Evolutionary conservation across 176 grass and related monocot genomes (phyloP).

Genomic region (Cymbopogon citratus): DNA sequence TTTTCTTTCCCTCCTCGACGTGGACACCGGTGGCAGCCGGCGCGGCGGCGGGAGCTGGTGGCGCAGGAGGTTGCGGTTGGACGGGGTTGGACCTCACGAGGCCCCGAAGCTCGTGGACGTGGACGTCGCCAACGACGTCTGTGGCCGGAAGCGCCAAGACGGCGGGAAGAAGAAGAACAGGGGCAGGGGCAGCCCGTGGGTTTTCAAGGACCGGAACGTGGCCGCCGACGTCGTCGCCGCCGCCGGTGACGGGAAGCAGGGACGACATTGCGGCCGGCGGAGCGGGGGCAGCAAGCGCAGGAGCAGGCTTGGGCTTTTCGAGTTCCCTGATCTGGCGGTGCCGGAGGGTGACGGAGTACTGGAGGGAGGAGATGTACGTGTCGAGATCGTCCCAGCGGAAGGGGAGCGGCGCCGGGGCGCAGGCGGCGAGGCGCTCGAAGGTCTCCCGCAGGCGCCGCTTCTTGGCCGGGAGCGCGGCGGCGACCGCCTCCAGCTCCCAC

Average conservation of each 20-base stretch:
- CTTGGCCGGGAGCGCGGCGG: constrained; percentile 34
- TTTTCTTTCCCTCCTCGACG: neutral
- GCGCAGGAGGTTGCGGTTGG: neutral
- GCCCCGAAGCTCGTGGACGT: neutral
- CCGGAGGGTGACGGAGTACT: constrained; percentile 15
- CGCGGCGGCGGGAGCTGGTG: neutral
- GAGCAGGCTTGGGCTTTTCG: neutral
- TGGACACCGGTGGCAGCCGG: neutral
- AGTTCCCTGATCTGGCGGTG: neutral
- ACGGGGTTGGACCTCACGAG: neutral
- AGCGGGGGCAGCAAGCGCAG: neutral
- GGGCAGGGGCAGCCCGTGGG: neutral
- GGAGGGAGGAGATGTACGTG: constrained; percentile 35
- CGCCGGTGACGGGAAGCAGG: neutral
- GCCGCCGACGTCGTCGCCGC: neutral
- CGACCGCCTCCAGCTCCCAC: constrained; percentile 28
- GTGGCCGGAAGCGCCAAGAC: neutral
- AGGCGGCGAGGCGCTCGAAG: constrained; percentile 27
- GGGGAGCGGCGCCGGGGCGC: constrained; percentile 19
- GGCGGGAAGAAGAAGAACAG: neutral
- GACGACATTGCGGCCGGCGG: neutral
- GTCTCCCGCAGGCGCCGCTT: constrained; percentile 39
- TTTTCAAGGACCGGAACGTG: neutral
- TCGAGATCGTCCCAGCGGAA: constrained; percentile 52
- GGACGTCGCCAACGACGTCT: neutral